A percentile compares a stretch with the other conserved stretches of the same genome.
These are phyloP conservation scores for Cystofilobasidium capitatum DNA, from an alignment of 768 basidiomycete species.

Conservation along the genomic window DNA sequence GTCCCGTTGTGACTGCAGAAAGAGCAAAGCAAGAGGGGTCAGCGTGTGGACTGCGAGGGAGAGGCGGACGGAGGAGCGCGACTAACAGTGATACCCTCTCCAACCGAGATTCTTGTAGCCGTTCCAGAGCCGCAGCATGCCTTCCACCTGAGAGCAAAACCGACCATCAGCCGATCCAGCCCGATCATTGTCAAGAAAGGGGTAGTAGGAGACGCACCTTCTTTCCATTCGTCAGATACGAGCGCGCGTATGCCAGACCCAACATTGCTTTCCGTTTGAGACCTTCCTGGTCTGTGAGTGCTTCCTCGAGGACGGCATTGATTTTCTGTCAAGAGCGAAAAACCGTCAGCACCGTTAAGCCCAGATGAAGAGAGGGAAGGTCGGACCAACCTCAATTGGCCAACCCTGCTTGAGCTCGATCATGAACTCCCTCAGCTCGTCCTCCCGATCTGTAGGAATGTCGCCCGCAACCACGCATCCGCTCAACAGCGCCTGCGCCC, in stretches of 20 bases:
- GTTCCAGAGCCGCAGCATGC: conserved; percentile 17
- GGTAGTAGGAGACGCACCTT: conserved; percentile 5
- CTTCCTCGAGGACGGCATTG: conserved; percentile 15
- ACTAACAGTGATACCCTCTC: conserved; percentile 24
- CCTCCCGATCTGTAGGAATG: conserved; percentile 24
- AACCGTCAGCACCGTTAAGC: neutral
- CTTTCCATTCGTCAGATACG: conserved; percentile 20
- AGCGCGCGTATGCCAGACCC: conserved; percentile 23
- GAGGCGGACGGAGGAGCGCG: neutral
- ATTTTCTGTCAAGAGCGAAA: conserved; percentile 16
- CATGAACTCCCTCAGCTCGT: conserved; percentile 20
- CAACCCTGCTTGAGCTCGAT: conserved; percentile 16
- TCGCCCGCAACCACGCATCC: conserved; percentile 28
- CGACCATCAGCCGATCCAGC: too few species aligned
- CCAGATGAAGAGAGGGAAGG: neutral
- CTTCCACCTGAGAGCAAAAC: conserved; percentile 1
- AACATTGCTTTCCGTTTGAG: conserved; percentile 25
- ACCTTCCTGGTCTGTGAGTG: conserved; percentile 17
- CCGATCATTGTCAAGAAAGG: neutral
- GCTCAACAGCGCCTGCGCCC: conserved; percentile 25
- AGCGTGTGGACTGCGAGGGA: neutral
- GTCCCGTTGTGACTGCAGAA: neutral
- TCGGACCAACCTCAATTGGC: neutral
- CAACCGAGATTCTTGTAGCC: conserved; percentile 7
- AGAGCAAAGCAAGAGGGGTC: neutral